A percentile compares a stretch with the other conserved stretches of the same genome.
phyloP scores from a whole-genome alignment of 2,329 filamentous ascomycete species.

The Xylariaceae sp. region DNA sequence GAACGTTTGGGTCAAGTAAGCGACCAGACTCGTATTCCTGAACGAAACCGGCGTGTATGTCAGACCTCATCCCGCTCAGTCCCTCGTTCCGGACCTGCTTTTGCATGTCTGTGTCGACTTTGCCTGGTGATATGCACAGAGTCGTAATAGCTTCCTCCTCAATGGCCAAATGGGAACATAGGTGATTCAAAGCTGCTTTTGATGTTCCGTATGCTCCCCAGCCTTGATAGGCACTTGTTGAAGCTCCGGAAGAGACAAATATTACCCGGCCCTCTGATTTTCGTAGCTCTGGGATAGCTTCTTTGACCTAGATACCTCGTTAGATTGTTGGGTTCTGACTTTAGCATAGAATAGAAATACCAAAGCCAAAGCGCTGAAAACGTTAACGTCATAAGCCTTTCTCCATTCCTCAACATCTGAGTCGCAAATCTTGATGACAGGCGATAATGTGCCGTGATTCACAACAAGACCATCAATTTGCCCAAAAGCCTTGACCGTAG shows the following conservation, averaged over 20 bases:
- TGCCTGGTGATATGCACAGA: slow-evolving; percentile 71
- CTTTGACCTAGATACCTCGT: slow-evolving; percentile 55
- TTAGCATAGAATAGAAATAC: too few relatives aligned
- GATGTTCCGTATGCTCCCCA: slow-evolving; percentile 81
- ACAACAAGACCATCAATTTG: slow-evolving; percentile 76
- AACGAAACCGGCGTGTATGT: slow-evolving; percentile 64
- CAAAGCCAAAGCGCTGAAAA: slow-evolving; percentile 77
- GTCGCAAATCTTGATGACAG: slow-evolving; percentile 67
- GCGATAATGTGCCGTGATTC: slow-evolving; percentile 81
- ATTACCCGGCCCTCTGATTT: slow-evolving; percentile 67
- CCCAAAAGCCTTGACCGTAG: slow-evolving; percentile 65
- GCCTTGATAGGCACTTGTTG: slow-evolving; percentile 59
- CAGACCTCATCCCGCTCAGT: slow-evolving; percentile 45
- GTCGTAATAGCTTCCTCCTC: slow-evolving; percentile 76
- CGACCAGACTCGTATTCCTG: slow-evolving; percentile 65
- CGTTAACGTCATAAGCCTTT: slow-evolving; percentile 72
- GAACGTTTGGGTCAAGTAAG: slow-evolving; percentile 76
- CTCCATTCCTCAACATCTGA: slow-evolving; percentile 71
- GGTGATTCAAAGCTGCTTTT: slow-evolving; percentile 80
- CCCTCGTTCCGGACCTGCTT: slow-evolving; percentile 66
- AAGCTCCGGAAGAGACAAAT: slow-evolving; percentile 76
- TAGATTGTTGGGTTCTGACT: too few relatives aligned
- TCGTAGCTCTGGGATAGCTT: slow-evolving; percentile 65
- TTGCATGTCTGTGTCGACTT: slow-evolving; percentile 90
- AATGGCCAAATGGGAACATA: slow-evolving; percentile 65